Evolutionary conservation across 805 yeast species (phyloP).

Genomic region (Teunomyces lycoperdinae): DNA sequence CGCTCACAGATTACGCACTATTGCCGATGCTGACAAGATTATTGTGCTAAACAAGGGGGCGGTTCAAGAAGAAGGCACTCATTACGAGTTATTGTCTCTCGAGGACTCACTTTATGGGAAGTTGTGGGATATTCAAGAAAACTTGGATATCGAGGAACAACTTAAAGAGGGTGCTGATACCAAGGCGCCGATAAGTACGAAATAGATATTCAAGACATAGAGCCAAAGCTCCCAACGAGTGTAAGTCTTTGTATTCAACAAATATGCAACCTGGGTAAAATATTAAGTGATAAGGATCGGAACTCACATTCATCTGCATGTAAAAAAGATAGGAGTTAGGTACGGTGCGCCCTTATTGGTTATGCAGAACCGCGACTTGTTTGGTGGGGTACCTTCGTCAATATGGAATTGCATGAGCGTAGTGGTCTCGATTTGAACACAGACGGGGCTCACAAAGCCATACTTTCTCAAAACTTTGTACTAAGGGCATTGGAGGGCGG

Average conservation of each 20-base stretch:
- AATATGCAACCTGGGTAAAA: not conserved
- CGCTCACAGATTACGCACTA: constrained; percentile 91
- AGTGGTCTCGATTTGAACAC: no score
- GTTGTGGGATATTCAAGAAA: constrained; percentile 92
- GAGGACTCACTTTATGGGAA: constrained; percentile 66
- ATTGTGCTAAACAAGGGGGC: constrained; percentile 77
- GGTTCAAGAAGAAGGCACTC: constrained; percentile 89
- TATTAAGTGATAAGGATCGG: not conserved
- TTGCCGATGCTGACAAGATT: constrained; percentile 91
- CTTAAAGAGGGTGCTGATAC: constrained; percentile 2
- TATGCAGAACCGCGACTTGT: no score
- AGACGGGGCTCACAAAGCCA: no score
- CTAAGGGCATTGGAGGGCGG: not conserved
- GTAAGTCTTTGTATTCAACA: not conserved
- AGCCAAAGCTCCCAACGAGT: not conserved
- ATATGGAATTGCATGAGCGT: no score
- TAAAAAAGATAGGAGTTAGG: not conserved
- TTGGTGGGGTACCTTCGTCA: no score
- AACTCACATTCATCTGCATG: not conserved
- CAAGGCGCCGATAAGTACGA: not conserved
- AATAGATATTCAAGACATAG: not conserved
- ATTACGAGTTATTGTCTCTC: constrained; percentile 53
- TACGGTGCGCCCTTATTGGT: no score
- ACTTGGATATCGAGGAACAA: constrained; percentile 37
- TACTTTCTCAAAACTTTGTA: no score